Base-by-base conservation (phyloP, 1,284 basidiomycete species). In the Acaromyces ingoldii region DNA sequence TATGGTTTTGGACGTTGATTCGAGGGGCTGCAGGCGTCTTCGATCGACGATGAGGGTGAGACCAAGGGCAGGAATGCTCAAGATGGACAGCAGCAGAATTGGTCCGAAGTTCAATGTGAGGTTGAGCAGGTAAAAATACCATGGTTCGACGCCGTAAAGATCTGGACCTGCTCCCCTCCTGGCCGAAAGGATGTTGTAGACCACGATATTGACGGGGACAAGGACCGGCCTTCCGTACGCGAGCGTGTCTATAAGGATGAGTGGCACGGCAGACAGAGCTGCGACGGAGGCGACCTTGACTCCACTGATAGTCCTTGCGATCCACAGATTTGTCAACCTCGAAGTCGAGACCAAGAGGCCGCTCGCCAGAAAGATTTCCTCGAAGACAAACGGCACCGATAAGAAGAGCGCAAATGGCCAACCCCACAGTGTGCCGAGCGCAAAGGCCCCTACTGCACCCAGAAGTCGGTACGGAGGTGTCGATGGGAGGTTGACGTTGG, bases 391-490 rank as follows among this genome's bases (percentile, higher is more conserved):
- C 0, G 95, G 95, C 11, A 93, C 75, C 0, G 89, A 84, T 4
- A 97, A 80, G 0, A 89, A 84, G 2, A 91, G 81, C 9, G 88
- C 82, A 74, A 97, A 99, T 1, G 95, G 95, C 95, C 95, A 98
- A 15, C 93, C 95, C 30, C 93, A 81, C 43, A 98, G 83, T 2
- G 86, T 89, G 3, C 90, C 92, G 2, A 85, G 74, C 1, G 89
- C 89, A 70, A 92, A 89, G 36, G 81, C 78, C 25, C 87, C 56
- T 0, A 87, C 88, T 0, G 88, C 83, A 15, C 80, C 75, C 51
- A 76, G 67, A 13, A 78, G 77, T 19, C 72, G 64, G 19, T 43
- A 24, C 10, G 34, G 22, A 2, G 25, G 30, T 7, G 42, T 53
- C 4, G 39, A 36, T 6, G 45, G 10, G 2, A 49, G 24, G 17